phyloP scores from a whole-genome alignment of 2,329 filamentous ascomycete genomes.

The Cytospora schulzeri region DNA sequence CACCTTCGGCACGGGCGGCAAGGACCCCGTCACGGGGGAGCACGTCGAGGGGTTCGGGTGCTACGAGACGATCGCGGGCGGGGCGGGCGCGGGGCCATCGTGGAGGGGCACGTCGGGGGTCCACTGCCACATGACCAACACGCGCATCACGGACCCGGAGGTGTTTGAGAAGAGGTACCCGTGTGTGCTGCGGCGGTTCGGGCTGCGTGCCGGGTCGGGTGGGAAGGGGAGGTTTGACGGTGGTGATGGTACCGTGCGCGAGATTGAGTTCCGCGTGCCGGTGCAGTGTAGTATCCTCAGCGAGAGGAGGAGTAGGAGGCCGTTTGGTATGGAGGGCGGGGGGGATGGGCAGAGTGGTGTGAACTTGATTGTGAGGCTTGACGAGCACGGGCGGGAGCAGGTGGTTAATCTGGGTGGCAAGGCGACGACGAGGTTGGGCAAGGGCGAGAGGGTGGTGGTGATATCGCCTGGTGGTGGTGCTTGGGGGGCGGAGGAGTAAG shows the following conservation, averaged over 20 bases:
- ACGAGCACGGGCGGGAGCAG: slow-evolving; percentile 31
- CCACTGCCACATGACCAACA: slow-evolving; percentile 43
- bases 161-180: slow-evolving; percentile 41
- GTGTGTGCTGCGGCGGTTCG: slow-evolving; percentile 37
- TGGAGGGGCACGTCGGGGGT: slow-evolving; percentile 38
- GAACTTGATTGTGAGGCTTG: slow-evolving; percentile 64
- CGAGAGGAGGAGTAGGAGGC: slow-evolving; percentile 69
- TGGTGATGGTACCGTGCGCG: slow-evolving; percentile 68
- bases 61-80: slow-evolving; percentile 41
- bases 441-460: slow-evolving; percentile 63
- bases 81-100: slow-evolving; percentile 35
- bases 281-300: slow-evolving; percentile 71
- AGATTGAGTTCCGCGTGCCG: slow-evolving; percentile 72
- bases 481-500: slow-evolving; percentile 46
- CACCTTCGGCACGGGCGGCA: slow-evolving; percentile 39
- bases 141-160: slow-evolving; percentile 42
- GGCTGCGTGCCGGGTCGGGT: slow-evolving; percentile 32
- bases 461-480: slow-evolving; percentile 64
- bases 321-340: slow-evolving; percentile 72
- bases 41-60: slow-evolving; percentile 38
- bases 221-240: slow-evolving; percentile 50
- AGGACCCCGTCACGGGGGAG: slow-evolving; percentile 33
- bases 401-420: slow-evolving; percentile 60
- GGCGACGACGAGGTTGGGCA: slow-evolving; percentile 61
- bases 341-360: slow-evolving; percentile 67